Conservation (phyloP, 1,139 yeast genomes). For the Taphrina pruni region DNA sequence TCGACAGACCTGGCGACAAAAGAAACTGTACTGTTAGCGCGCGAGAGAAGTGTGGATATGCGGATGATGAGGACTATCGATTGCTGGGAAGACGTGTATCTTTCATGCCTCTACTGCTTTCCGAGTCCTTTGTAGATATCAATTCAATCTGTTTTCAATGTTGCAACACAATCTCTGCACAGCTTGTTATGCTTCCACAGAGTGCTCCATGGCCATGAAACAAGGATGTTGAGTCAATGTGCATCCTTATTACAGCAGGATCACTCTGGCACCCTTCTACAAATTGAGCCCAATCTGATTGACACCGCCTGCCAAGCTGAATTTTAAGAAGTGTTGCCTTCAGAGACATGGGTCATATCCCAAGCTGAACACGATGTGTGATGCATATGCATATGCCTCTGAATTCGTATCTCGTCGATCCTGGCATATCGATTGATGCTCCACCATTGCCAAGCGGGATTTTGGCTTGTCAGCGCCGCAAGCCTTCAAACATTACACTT, state of each 20-base stretch:
- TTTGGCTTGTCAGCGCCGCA: not conserved
- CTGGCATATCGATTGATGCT: slow-evolving; percentile 5
- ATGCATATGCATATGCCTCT: not conserved
- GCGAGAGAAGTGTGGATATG: slow-evolving; percentile 18
- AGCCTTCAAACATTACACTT: not conserved
- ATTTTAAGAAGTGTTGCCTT: too few relatives aligned
- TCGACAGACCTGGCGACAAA: not conserved
- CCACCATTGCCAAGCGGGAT: too few relatives aligned
- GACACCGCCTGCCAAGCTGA: too few relatives aligned
- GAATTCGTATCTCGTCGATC: slow-evolving; percentile 5
- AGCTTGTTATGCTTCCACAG: not conserved
- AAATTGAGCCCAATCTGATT: too few relatives aligned
- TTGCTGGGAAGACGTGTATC: slow-evolving; percentile 1
- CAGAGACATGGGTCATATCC: too few relatives aligned
- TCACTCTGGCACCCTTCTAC: too few relatives aligned
- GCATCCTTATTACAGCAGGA: too few relatives aligned
- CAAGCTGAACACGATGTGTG: too few relatives aligned
- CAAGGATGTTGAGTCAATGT: too few relatives aligned
- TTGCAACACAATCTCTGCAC: not conserved
- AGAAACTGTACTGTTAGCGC: slow-evolving; percentile 16
- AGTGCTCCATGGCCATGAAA: too few relatives aligned
- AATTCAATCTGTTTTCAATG: slow-evolving; percentile 1
- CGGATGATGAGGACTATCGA: not conserved
- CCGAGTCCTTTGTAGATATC: slow-evolving; percentile 14
- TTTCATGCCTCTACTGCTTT: not conserved